Percentiles rank a stretch among this genome's conserved stretches.
phyloP scores from a whole-genome alignment of 1,139 yeast genomes.

The Blastobotrys apis region DNA sequence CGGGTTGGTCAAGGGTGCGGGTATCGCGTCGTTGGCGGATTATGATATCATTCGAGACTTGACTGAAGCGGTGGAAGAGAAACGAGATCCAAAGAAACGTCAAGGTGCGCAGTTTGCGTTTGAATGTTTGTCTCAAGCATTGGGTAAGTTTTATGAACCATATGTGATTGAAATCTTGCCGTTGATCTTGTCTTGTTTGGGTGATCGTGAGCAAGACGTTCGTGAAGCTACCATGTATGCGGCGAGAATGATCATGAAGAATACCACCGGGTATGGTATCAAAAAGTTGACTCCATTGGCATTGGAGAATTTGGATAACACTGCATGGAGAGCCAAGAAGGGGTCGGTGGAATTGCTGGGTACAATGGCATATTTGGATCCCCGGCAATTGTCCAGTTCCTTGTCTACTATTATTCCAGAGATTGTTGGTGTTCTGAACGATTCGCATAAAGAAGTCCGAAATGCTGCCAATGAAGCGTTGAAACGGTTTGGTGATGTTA shows the following conservation, averaged over 20 bases:
- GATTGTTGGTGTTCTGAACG: constrained; percentile 90
- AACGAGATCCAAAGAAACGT: constrained; percentile 66
- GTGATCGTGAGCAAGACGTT: constrained; percentile 81
- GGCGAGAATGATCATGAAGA: constrained; percentile 82
- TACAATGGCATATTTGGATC: constrained; percentile 96
- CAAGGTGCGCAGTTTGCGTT: constrained; percentile 88
- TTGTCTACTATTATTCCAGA: constrained; percentile 90
- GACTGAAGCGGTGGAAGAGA: constrained; percentile 86
- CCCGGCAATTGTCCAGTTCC: constrained; percentile 86
- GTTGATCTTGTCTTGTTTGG: constrained; percentile 69
- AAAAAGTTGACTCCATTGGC: constrained; percentile 89
- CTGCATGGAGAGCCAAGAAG: constrained; percentile 94
- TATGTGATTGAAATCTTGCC: constrained; percentile 88
- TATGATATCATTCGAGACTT: constrained; percentile 72
- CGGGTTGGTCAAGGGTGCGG: constrained; percentile 87
- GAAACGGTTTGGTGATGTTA: constrained; percentile 92
- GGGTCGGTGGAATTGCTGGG: constrained; percentile 96
- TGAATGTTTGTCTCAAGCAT: constrained; percentile 72
- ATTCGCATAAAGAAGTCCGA: constrained; percentile 93
- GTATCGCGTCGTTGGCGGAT: constrained; percentile 70
- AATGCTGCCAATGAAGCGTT: constrained; percentile 89
- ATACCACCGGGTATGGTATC: constrained; percentile 89
- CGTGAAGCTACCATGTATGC: constrained; percentile 87
- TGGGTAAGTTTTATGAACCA: constrained; percentile 84
- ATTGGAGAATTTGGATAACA: constrained; percentile 76